Conservation (phyloP, 257 asterid species). For the Ocimum tenuiflorum region DNA sequence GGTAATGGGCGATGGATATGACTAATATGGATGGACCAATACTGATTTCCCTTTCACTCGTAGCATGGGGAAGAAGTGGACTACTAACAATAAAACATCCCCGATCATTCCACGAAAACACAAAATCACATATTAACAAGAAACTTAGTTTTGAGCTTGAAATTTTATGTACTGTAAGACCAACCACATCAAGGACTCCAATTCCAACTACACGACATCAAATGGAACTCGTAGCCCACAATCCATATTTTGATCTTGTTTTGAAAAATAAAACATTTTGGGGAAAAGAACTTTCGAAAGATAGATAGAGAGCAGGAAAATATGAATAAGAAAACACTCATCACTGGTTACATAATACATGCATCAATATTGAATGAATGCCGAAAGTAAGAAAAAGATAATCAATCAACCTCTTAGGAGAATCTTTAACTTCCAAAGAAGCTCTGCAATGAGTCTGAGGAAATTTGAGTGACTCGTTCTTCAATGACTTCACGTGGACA, state of each 20-base stretch:
- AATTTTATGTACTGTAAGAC: background rate
- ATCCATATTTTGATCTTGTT: background rate
- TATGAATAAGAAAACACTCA: background rate
- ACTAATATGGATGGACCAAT: too few relatives aligned
- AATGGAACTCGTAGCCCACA: background rate
- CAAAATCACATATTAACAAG: background rate
- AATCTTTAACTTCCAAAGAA: conserved; percentile 32
- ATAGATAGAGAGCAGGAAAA: background rate
- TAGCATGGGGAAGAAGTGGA: too few relatives aligned
- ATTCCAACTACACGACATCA: background rate
- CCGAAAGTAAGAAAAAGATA: background rate
- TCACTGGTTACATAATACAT: background rate
- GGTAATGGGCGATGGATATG: too few relatives aligned
- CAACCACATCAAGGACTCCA: background rate
- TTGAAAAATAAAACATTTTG: background rate
- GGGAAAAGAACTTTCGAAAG: background rate
- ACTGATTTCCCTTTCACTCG: too few relatives aligned
- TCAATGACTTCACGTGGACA: conserved; percentile 10
- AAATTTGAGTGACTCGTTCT: conserved; percentile 12
- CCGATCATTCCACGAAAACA: background rate
- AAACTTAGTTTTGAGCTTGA: background rate
- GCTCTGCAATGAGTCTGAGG: conserved; percentile 25
- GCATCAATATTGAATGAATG: background rate
- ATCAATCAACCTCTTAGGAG: conserved; percentile 25
- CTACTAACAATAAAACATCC: too few relatives aligned